A percentile compares a stretch with the other conserved stretches of the same genome.
phyloP scores from a whole-genome alignment of 192 early-diverging fungal genomes.

The Diversispora epigaea region DNA sequence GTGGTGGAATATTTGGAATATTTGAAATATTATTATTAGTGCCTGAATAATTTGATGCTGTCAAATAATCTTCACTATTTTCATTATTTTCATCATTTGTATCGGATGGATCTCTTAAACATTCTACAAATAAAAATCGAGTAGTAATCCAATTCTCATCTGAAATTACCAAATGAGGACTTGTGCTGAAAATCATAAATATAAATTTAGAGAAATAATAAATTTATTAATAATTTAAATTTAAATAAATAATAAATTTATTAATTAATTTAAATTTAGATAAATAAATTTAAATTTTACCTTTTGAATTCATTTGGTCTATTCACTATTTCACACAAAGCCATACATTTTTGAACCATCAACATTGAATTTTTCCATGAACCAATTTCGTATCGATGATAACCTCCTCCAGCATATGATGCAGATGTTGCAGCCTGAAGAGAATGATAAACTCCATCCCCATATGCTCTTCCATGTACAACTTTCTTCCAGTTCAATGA shows the following conservation, averaged over 20 bases:
- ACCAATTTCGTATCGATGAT: conserved; percentile 24
- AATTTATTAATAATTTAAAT: neutral
- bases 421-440: conserved; percentile 37
- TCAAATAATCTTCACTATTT: neutral
- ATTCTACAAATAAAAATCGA: conserved; percentile 38
- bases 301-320: conserved; percentile 41
- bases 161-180: conserved; percentile 40
- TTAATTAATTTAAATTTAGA: neutral
- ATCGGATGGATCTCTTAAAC: conserved; percentile 32
- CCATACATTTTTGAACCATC: conserved; percentile 40
- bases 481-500: conserved; percentile 41
- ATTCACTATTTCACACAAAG: conserved; percentile 50
- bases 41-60: too few species aligned
- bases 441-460: conserved; percentile 46
- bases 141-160: conserved; percentile 39
- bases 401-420: conserved; percentile 34
- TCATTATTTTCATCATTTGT: neutral
- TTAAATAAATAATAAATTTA: neutral
- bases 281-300: conserved; percentile 14
- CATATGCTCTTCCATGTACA: conserved; percentile 47
- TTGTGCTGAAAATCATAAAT: conserved; percentile 19
- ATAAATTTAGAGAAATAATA: neutral
- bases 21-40: neutral
- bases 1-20: neutral
- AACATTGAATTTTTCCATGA: conserved; percentile 39